Conservation (phyloP, 106 monocot species). For the Dendrobium nobile region DNA sequence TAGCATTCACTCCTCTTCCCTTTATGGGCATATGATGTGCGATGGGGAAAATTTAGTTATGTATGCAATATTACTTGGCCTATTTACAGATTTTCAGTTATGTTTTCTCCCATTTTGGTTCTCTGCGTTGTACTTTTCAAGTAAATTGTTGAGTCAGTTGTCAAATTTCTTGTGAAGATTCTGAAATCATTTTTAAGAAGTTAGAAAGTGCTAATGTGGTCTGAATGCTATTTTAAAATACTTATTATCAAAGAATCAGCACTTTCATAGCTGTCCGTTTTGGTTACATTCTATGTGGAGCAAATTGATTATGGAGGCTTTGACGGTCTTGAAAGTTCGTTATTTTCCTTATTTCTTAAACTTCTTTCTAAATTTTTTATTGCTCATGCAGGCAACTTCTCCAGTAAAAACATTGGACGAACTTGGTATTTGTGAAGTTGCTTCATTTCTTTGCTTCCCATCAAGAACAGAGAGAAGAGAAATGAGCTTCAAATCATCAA, state of each 20-base stretch:
- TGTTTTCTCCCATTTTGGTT: neutral
- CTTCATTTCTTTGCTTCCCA: conserved; percentile 55
- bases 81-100: too few species aligned
- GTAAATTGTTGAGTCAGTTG: neutral
- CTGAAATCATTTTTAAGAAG: neutral
- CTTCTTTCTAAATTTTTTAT: neutral
- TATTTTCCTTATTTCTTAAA: neutral
- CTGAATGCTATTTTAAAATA: neutral
- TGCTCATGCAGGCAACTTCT: conserved; percentile 57
- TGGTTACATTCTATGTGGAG: neutral
- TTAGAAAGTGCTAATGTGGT: neutral
- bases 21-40: too few species aligned
- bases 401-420: conserved; percentile 87
- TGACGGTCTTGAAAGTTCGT: neutral
- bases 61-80: too few species aligned
- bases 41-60: too few species aligned
- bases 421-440: conserved; percentile 57
- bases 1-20: too few species aligned
- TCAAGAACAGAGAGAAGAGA: conserved; percentile 33
- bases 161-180: neutral
- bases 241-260: neutral
- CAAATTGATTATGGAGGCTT: neutral
- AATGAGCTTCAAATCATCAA: conserved; percentile 21
- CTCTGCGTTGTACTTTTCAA: neutral
- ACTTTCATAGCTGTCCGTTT: neutral